phyloP scores from a whole-genome alignment of 768 basidiomycete genomes.

The Leucosporidium creatinivorum region DNA sequence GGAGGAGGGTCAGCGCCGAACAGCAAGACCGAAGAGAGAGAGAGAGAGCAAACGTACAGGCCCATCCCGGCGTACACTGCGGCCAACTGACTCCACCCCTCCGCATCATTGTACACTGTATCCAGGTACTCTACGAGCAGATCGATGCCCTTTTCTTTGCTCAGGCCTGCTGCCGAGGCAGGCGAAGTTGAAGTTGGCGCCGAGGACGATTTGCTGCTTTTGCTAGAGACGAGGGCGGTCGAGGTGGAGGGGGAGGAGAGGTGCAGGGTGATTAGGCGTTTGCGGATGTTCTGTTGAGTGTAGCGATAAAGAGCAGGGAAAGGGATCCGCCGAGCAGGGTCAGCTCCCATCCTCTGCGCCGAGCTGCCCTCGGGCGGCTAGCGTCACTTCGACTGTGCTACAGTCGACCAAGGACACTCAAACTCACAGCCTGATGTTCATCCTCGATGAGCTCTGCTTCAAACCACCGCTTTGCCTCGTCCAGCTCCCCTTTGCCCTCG shows the following conservation, averaged over 20 bases:
- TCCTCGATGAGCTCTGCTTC: constrained; percentile 56
- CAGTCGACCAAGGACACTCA: no score
- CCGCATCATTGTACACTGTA: constrained; percentile 78
- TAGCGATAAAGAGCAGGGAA: not conserved
- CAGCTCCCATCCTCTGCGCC: not conserved
- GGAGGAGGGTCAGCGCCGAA: not conserved
- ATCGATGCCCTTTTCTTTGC: constrained; percentile 59
- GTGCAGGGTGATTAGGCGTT: constrained; percentile 69
- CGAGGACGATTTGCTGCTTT: not conserved
- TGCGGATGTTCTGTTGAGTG: constrained; percentile 64
- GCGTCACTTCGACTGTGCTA: no score
- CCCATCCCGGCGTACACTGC: constrained; percentile 68
- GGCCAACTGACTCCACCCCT: constrained; percentile 80
- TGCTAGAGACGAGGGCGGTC: not conserved
- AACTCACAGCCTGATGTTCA: constrained; percentile 62
- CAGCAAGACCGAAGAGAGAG: not conserved
- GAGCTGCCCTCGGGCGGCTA: not conserved
- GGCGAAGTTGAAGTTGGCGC: not conserved
- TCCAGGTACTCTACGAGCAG: constrained; percentile 70
- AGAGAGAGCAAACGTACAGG: constrained; percentile 54
- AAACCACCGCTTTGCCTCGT: constrained; percentile 58
- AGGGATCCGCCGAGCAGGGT: no score
- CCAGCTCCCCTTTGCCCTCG: constrained; percentile 59
- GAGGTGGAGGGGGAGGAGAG: constrained; percentile 42
- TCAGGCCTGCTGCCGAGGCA: constrained; percentile 43